Conservation (phyloP, 2,329 filamentous ascomycete species). For the Claviceps digitariae region DNA sequence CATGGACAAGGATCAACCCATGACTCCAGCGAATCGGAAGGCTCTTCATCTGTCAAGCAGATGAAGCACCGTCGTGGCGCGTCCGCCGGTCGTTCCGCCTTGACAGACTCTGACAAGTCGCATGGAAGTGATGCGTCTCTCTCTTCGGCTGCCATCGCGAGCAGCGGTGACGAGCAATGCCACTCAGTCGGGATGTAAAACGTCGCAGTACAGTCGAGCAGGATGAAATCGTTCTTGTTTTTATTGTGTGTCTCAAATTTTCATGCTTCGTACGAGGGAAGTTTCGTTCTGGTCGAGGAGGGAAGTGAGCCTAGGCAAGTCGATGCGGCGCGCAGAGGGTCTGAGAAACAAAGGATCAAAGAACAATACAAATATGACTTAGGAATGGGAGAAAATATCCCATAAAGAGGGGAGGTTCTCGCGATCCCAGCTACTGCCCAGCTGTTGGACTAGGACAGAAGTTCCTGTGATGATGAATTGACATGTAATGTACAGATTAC, state of each 20-base stretch:
- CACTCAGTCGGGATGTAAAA: not conserved
- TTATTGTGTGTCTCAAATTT: not conserved
- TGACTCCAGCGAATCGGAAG: conserved; percentile 30
- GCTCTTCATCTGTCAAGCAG: conserved; percentile 43
- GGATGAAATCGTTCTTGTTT: not conserved
- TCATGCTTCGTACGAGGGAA: not conserved
- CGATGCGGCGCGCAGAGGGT: not conserved
- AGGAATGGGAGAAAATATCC: not conserved
- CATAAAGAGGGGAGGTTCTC: no score
- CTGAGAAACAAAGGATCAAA: no score
- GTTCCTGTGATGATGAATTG: not conserved
- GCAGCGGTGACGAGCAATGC: not conserved
- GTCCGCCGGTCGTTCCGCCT: conserved; percentile 11
- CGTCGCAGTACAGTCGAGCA: not conserved
- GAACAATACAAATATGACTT: no score
- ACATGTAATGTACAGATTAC: not conserved
- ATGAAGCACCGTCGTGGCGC: conserved; percentile 43
- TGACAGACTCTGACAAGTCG: conserved; percentile 8
- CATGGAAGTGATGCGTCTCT: conserved; percentile 5
- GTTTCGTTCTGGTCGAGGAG: not conserved
- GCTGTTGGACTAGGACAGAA: not conserved
- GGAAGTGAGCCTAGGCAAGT: not conserved
- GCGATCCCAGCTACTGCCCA: no score
- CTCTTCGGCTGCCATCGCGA: conserved; percentile 2
- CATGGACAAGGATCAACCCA: conserved; percentile 91